phyloP scores from a whole-genome alignment of 495 filamentous ascomycete species.

The Penicillium roqueforti region DNA sequence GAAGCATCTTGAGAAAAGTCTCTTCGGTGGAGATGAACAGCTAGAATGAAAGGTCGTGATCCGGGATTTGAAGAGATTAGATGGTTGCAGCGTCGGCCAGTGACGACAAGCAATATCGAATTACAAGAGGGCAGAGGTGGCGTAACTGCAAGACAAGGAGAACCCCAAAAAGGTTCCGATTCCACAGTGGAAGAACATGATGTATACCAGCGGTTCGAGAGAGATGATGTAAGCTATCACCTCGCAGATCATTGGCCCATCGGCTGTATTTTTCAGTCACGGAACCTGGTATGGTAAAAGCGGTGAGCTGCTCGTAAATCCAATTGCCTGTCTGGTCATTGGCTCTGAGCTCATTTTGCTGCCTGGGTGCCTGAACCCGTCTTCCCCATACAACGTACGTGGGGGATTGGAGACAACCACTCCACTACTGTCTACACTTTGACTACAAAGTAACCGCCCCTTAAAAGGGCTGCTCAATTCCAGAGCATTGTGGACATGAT shows the following conservation, averaged over 20 bases:
- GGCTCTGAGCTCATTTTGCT: constrained; percentile 3
- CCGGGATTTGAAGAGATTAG: neutral
- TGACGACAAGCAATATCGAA: constrained; percentile 3
- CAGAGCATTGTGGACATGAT: neutral
- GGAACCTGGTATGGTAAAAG: constrained; percentile 17
- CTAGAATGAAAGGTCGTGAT: neutral
- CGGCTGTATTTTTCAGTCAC: neutral
- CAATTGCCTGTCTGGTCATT: constrained; percentile 21
- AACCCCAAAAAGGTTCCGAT: constrained; percentile 18
- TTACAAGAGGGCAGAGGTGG: constrained; percentile 15
- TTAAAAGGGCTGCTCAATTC: neutral
- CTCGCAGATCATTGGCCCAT: constrained; percentile 5
- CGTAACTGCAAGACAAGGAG: constrained; percentile 17
- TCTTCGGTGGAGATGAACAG: neutral
- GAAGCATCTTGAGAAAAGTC: constrained; percentile 24
- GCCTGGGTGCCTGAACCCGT: constrained; percentile 8
- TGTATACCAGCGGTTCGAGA: constrained; percentile 7
- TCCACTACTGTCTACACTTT: neutral
- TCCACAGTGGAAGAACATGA: constrained; percentile 13
- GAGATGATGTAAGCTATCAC: constrained; percentile 17
- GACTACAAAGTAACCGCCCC: neutral
- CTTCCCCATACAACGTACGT: neutral
- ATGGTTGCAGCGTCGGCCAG: constrained; percentile 6
- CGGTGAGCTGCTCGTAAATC: constrained; percentile 20
- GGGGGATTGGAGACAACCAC: neutral